Evolutionary conservation across 495 filamentous ascomycete species (phyloP).

Genomic region (Hypoxylon rickii): DNA sequence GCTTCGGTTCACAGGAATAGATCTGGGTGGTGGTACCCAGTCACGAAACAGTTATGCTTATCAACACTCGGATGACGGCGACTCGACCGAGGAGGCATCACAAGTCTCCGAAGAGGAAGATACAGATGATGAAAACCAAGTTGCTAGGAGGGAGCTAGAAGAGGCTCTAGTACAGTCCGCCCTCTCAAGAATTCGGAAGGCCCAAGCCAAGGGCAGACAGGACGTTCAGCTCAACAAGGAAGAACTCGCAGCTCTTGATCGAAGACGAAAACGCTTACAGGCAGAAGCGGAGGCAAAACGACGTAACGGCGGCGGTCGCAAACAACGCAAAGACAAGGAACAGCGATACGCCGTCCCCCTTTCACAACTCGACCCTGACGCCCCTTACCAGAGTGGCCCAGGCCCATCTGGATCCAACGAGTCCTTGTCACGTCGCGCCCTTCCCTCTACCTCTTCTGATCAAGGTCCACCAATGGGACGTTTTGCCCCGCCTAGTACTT

Average conservation of each 20-base stretch:
- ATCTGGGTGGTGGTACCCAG: slow-evolving; percentile 56
- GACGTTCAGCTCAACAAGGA: slow-evolving; percentile 76
- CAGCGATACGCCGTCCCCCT: slow-evolving; percentile 49
- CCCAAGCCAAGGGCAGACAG: slow-evolving; percentile 69
- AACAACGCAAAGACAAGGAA: slow-evolving; percentile 41
- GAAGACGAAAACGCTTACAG: slow-evolving; percentile 62
- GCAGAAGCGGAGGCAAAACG: slow-evolving; percentile 44
- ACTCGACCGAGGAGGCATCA: slow-evolving; percentile 59
- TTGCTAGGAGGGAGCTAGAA: slow-evolving; percentile 57
- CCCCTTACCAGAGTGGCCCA: not conserved
- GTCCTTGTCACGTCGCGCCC: slow-evolving; percentile 18
- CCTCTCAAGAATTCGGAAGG: slow-evolving; percentile 74
- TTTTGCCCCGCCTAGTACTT: slow-evolving; percentile 43
- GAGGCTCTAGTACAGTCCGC: slow-evolving; percentile 75
- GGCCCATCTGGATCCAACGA: slow-evolving; percentile 17
- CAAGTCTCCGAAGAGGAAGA: slow-evolving; percentile 50
- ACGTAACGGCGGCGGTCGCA: slow-evolving; percentile 23
- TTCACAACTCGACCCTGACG: slow-evolving; percentile 41
- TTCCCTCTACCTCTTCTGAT: slow-evolving; percentile 20
- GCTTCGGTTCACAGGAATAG: slow-evolving; percentile 64
- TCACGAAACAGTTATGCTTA: slow-evolving; percentile 49
- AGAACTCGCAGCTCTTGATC: slow-evolving; percentile 76
- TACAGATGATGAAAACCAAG: slow-evolving; percentile 57
- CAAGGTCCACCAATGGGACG: slow-evolving; percentile 46
- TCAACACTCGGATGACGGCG: slow-evolving; percentile 55